Conservation (phyloP, 2,329 filamentous ascomycete species). For the Fusarium sp. region DNA sequence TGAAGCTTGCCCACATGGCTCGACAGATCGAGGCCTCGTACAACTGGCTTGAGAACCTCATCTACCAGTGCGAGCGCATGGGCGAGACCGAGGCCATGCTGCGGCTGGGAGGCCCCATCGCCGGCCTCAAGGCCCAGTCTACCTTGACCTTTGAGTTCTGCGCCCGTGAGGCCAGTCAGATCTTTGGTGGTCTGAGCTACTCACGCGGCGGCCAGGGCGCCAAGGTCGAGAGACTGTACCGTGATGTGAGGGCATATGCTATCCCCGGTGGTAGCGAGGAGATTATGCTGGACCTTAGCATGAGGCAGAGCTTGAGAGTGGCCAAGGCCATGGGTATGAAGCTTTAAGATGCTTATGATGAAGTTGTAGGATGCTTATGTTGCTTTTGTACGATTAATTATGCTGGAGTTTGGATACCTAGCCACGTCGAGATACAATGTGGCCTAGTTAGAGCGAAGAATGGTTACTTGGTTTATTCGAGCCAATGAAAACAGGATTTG, state of each 20-base stretch:
- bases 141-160: slow-evolving; percentile 98
- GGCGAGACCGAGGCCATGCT: slow-evolving; percentile 95
- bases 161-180: slow-evolving; percentile 94
- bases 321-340: slow-evolving; percentile 96
- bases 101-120: slow-evolving; percentile 93
- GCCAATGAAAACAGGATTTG: background rate
- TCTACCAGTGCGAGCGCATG: slow-evolving; percentile 95
- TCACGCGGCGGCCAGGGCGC: slow-evolving; percentile 92
- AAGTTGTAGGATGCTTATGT: slow-evolving; percentile 74
- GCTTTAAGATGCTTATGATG: slow-evolving; percentile 75
- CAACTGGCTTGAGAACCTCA: slow-evolving; percentile 94
- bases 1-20: slow-evolving; percentile 98
- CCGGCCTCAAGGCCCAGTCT: slow-evolving; percentile 90
- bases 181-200: slow-evolving; percentile 95
- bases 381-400: slow-evolving; percentile 19
- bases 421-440: background rate
- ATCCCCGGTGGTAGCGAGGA: slow-evolving; percentile 97
- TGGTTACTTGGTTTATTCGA: slow-evolving; percentile 1
- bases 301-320: slow-evolving; percentile 88
- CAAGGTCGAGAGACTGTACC: slow-evolving; percentile 93
- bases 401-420: slow-evolving; percentile 25
- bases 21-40: slow-evolving; percentile 97
- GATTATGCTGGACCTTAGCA: slow-evolving; percentile 98
- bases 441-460: slow-evolving; percentile 21
- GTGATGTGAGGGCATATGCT: slow-evolving; percentile 95